Percentiles rank a stretch among this genome's conserved stretches.
phyloP scores from a whole-genome alignment of 169 alveolate species.

The Plasmodium vivax region DNA sequence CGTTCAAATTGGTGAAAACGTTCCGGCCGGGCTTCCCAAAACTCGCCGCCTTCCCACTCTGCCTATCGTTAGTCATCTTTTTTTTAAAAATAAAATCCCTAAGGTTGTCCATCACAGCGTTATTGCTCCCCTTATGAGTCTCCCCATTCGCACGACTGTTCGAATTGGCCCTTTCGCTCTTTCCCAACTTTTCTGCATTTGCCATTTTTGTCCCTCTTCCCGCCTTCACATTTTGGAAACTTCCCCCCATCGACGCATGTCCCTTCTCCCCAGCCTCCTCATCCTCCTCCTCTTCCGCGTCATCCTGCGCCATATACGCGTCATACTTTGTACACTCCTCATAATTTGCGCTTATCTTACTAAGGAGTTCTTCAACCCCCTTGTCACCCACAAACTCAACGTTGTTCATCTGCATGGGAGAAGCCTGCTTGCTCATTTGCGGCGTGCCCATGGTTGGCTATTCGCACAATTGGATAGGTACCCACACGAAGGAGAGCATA shows the following conservation, averaged over 20 bases:
- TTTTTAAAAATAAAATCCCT: conserved; percentile 23
- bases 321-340: conserved; percentile 61
- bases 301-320: conserved; percentile 15
- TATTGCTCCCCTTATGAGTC: not conserved
- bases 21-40: not conserved
- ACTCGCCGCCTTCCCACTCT: not conserved
- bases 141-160: not conserved
- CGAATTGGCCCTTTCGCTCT: not conserved
- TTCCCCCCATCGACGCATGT: not conserved
- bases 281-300: conserved; percentile 21
- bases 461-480: not conserved
- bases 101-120: conserved; percentile 8
- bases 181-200: not conserved
- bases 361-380: conserved; percentile 69
- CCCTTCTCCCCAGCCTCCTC: conserved; percentile 45
- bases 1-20: conserved; percentile 32
- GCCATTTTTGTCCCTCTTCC: not conserved
- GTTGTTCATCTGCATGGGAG: conserved; percentile 6
- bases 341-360: conserved; percentile 59
- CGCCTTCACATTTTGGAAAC: not conserved
- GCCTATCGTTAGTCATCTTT: not conserved
- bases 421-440: not conserved
- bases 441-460: not conserved
- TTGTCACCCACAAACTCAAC: conserved; percentile 60
- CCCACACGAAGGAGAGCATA: not conserved